A percentile compares a stretch with the other conserved stretches of the same genome.
phyloP scores from a whole-genome alignment of 2,329 filamentous ascomycete genomes.

The Aspergillus melleus region DNA sequence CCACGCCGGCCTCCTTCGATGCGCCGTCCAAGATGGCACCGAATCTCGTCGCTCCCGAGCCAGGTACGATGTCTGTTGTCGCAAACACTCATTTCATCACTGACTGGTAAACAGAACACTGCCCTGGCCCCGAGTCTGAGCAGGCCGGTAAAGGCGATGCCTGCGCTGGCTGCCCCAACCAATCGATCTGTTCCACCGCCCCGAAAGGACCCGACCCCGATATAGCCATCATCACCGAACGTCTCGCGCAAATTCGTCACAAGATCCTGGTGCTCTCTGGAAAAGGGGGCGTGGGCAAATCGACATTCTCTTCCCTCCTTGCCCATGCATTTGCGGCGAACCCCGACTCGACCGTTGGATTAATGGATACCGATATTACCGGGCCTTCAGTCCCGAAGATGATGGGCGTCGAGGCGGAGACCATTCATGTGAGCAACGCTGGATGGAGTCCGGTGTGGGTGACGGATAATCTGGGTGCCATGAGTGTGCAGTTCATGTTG shows the following conservation, averaged over 20 bases:
- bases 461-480: conserved; percentile 87
- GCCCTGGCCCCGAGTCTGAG: conserved; percentile 70
- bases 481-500: conserved; percentile 98
- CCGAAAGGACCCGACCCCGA: conserved; percentile 96
- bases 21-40: conserved; percentile 77
- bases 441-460: conserved; percentile 98
- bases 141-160: conserved; percentile 68
- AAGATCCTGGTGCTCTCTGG: conserved; percentile 92
- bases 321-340: conserved; percentile 86
- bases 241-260: conserved; percentile 78
- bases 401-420: conserved; percentile 95
- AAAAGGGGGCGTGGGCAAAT: conserved; percentile 96
- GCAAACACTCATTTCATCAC: conserved; percentile 1
- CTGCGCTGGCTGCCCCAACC: conserved; percentile 93
- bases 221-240: conserved; percentile 80
- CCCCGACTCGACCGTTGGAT: conserved; percentile 74
- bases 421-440: conserved; percentile 82
- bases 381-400: conserved; percentile 97
- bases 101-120: conserved; percentile 65
- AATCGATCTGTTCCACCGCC: conserved; percentile 88
- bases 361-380: conserved; percentile 98
- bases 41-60: conserved; percentile 87
- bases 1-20: conserved; percentile 69
- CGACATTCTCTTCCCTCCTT: conserved; percentile 85
- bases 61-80: conserved; percentile 50